Evolutionary conservation across 208 protist genomes (phyloP).

Genomic region (Acanthamoeba royreba): DNA sequence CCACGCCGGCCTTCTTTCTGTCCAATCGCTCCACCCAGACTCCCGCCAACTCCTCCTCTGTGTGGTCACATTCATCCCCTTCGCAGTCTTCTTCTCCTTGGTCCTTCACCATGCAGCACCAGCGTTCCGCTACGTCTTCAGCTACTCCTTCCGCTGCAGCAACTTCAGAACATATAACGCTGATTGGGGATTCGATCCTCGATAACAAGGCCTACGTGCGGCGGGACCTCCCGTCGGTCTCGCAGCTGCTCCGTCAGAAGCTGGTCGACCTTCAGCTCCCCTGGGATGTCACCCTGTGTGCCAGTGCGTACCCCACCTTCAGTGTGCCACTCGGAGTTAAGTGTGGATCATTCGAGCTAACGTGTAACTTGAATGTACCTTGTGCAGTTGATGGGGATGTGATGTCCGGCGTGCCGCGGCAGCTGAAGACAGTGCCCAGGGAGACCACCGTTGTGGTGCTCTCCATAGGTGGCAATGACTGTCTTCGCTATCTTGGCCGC

Average conservation of each 20-base stretch:
- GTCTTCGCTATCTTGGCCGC: neutral
- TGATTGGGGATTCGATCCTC: conserved; percentile 15
- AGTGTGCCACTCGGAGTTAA: neutral
- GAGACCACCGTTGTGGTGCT: neutral
- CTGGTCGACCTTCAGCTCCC: neutral
- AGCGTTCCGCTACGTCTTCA: no score
- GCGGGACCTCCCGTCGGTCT: neutral
- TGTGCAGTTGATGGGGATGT: neutral
- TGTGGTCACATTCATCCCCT: no score
- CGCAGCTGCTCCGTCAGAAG: neutral
- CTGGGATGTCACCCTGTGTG: neutral
- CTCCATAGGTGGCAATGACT: conserved; percentile 5
- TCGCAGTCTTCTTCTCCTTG: no score
- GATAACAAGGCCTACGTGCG: conserved; percentile 18
- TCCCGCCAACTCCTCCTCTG: no score
- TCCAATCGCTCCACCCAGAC: no score
- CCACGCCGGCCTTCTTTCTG: no score
- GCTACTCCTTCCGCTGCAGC: no score
- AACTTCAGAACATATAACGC: neutral
- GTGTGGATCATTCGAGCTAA: neutral
- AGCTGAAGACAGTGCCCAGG: neutral
- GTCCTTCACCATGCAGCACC: no score
- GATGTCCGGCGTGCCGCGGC: neutral
- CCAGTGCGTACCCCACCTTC: neutral
- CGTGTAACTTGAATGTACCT: neutral